These are phyloP conservation scores for Rhizoctonia solani DNA, from an alignment of 1,284 basidiomycete genomes.

Conservation along the genomic window DNA sequence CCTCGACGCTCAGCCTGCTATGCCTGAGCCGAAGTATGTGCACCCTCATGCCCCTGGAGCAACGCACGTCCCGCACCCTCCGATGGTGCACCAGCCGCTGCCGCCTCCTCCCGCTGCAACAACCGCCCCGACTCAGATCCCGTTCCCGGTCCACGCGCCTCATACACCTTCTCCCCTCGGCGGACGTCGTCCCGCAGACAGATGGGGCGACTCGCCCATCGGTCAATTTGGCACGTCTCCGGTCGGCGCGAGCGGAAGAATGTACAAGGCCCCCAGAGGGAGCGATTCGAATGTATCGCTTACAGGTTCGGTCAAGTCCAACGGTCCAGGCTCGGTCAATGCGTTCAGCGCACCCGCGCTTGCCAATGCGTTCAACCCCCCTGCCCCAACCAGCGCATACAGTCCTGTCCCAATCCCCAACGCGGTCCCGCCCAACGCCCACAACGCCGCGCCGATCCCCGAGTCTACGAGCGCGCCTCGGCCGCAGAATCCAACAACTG, in stretches of 20 bases:
- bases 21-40: not conserved
- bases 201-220: conserved; percentile 17
- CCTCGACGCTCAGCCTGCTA: conserved; percentile 4
- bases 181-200: not conserved
- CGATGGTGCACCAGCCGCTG: too few species aligned
- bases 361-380: not conserved
- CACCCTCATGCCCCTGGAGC: conserved; percentile 16
- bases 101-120: too few species aligned
- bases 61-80: conserved; percentile 14
- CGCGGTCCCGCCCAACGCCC: conserved; percentile 37
- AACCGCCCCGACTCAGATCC: too few species aligned
- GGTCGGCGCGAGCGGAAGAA: too few species aligned
- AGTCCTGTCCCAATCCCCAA: not conserved
- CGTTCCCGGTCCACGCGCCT: not conserved
- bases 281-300: too few species aligned
- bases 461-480: conserved; percentile 23
- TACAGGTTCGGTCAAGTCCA: too few species aligned
- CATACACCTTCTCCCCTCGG: conserved; percentile 18
- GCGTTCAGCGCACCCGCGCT: too few species aligned
- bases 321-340: too few species aligned
- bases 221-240: conserved; percentile 28
- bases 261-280: too few species aligned
- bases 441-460: conserved; percentile 53
- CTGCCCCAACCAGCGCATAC: not conserved
- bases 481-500: conserved; percentile 32